Evolutionary conservation across 2,329 filamentous ascomycete species (phyloP).

Genomic region (Venturia nashicola): DNA sequence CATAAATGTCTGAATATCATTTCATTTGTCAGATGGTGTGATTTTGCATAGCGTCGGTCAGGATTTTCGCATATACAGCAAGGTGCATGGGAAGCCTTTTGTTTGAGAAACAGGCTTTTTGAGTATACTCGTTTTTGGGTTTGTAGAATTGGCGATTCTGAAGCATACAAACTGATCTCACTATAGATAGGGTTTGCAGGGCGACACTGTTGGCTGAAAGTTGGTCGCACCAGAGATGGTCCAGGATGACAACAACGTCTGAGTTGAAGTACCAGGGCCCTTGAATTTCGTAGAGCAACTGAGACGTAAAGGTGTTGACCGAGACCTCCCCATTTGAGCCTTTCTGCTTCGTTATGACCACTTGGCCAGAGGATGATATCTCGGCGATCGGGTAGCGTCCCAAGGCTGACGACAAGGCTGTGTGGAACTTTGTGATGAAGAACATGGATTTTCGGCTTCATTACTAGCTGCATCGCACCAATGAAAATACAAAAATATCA

Average conservation of each 20-base stretch:
- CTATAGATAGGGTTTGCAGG: slow-evolving; percentile 22
- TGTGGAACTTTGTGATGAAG: not conserved
- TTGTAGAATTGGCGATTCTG: not conserved
- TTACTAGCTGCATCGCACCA: no score
- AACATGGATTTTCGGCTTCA: no score
- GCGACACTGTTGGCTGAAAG: slow-evolving; percentile 36
- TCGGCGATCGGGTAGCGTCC: slow-evolving; percentile 25
- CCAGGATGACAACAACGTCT: slow-evolving; percentile 41
- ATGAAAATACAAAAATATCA: no score
- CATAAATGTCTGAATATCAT: slow-evolving; percentile 44
- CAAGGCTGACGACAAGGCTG: slow-evolving; percentile 3
- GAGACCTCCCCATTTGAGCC: slow-evolving; percentile 21
- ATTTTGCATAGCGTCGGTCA: not conserved
- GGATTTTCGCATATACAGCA: not conserved
- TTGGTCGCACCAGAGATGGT: slow-evolving; percentile 40
- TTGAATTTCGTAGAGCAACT: slow-evolving; percentile 43
- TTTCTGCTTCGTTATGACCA: slow-evolving; percentile 23
- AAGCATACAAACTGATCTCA: not conserved
- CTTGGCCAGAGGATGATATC: slow-evolving; percentile 19
- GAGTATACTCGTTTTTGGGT: not conserved
- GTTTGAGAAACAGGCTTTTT: not conserved
- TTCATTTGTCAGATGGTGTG: not conserved
- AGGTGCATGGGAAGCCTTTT: not conserved
- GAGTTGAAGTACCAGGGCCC: slow-evolving; percentile 46
- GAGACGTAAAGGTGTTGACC: slow-evolving; percentile 36